These are phyloP conservation scores for Cadophora gregata DNA, from an alignment of 2,329 filamentous ascomycete species.

Conservation along the genomic window DNA sequence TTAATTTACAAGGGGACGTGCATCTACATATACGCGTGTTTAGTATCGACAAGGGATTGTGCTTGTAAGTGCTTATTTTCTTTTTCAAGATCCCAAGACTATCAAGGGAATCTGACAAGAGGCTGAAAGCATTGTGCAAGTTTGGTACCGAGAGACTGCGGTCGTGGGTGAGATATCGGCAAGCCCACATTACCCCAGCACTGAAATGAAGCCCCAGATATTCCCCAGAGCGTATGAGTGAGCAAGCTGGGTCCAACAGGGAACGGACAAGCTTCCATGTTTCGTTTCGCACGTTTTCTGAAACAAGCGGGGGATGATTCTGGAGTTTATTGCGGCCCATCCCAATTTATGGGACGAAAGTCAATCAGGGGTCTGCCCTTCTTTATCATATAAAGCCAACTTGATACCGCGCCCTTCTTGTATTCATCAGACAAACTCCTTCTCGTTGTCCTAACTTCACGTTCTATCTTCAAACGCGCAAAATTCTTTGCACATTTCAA, in stretches of 20 bases:
- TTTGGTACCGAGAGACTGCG: not conserved
- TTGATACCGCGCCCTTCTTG: not conserved
- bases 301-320: not conserved
- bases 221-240: not conserved
- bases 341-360: conserved; percentile 2
- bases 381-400: not conserved
- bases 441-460: conserved; percentile 10
- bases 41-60: not conserved
- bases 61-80: not conserved
- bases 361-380: not conserved
- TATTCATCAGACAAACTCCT: not conserved
- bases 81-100: conserved; percentile 2
- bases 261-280: not conserved
- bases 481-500: conserved; percentile 1
- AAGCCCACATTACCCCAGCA: no score
- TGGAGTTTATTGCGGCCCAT: not conserved
- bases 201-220: not conserved
- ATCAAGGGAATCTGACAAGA: not conserved
- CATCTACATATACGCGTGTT: not conserved
- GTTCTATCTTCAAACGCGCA: conserved; percentile 9
- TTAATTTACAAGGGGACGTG: conserved; percentile 6
- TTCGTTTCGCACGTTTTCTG: conserved; percentile 5
- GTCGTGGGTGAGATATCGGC: not conserved
- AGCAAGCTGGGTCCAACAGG: not conserved
- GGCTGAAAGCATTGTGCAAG: not conserved